Conservation (phyloP, 2,329 filamentous ascomycete genomes). For the Lasiodiplodia gonubiensis region DNA sequence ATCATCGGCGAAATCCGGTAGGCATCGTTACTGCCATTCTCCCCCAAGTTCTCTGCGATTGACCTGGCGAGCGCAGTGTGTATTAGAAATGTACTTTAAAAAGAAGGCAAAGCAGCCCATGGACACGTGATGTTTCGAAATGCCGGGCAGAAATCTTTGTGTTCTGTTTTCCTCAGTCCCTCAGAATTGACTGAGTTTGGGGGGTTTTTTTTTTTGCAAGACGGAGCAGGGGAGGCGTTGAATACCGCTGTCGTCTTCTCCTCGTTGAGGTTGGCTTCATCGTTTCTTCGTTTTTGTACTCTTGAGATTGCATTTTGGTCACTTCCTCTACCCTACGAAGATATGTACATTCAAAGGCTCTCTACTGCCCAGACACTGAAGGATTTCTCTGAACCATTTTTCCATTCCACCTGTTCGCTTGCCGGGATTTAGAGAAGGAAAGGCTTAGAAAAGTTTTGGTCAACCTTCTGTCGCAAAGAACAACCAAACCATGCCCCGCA, state of each 20-base stretch:
- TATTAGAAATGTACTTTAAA: slow-evolving; percentile 27
- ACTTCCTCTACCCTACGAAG: slow-evolving; percentile 6
- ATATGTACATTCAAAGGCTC: slow-evolving; percentile 15
- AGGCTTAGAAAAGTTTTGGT: background rate
- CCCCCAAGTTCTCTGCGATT: slow-evolving; percentile 20
- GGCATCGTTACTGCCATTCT: slow-evolving; percentile 4
- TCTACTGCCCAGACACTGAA: slow-evolving; percentile 5
- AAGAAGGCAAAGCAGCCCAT: slow-evolving; percentile 15
- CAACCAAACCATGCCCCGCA: slow-evolving; percentile 61
- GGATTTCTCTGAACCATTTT: background rate
- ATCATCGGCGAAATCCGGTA: slow-evolving; percentile 96
- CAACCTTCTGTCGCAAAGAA: slow-evolving; percentile 49
- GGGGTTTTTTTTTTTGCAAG: background rate
- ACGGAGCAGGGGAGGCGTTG: slow-evolving; percentile 21
- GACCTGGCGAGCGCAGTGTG: slow-evolving; percentile 21
- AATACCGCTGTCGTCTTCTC: slow-evolving; percentile 3
- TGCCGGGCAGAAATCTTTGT: slow-evolving; percentile 8
- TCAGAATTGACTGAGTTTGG: background rate
- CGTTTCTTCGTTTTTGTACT: slow-evolving; percentile 12
- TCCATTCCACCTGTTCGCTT: background rate
- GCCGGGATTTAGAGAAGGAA: background rate
- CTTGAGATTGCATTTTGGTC: slow-evolving; percentile 12
- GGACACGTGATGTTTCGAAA: background rate
- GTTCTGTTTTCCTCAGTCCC: slow-evolving; percentile 7
- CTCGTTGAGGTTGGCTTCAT: background rate